These are phyloP conservation scores for Verticillium zaregamsianum DNA, from an alignment of 2,329 filamentous ascomycete genomes.

Conservation along the genomic window DNA sequence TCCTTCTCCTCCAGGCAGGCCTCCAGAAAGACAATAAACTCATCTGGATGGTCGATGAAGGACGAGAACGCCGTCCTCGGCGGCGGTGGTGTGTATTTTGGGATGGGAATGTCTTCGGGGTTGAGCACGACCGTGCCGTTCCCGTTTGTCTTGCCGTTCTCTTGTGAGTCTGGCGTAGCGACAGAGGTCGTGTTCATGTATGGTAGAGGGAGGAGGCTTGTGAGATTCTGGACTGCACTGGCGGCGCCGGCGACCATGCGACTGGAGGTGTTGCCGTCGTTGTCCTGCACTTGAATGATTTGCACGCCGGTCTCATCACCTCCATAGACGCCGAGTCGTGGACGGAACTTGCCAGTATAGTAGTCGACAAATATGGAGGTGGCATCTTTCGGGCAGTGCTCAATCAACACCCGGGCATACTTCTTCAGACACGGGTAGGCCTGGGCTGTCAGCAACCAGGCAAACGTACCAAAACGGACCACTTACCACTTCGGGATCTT, in stretches of 20 bases:
- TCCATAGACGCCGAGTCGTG: slow-evolving; percentile 46
- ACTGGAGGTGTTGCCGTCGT: slow-evolving; percentile 29
- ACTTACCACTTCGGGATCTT: slow-evolving; percentile 72
- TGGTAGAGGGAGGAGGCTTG: slow-evolving; percentile 76
- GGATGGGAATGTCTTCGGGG: slow-evolving; percentile 37
- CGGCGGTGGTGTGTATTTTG: slow-evolving; percentile 72
- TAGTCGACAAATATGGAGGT: slow-evolving; percentile 92
- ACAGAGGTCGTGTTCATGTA: slow-evolving; percentile 69
- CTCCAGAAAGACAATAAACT: slow-evolving; percentile 91
- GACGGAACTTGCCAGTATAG: slow-evolving; percentile 80
- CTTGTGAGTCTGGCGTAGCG: slow-evolving; percentile 32
- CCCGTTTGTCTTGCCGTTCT: neutral
- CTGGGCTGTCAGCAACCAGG: slow-evolving; percentile 38
- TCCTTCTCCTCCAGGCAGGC: slow-evolving; percentile 72
- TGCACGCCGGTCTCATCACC: slow-evolving; percentile 28
- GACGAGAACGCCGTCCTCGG: slow-evolving; percentile 91
- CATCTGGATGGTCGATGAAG: slow-evolving; percentile 88
- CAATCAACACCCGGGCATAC: slow-evolving; percentile 85
- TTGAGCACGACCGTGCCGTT: slow-evolving; percentile 48
- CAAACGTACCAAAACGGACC: neutral
- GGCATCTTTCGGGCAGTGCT: slow-evolving; percentile 77
- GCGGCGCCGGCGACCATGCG: slow-evolving; percentile 44
- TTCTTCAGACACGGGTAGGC: slow-evolving; percentile 90
- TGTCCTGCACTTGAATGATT: slow-evolving; percentile 27
- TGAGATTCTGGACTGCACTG: slow-evolving; percentile 80